Evolutionary conservation across 1,284 basidiomycete genomes (phyloP).

Genomic region (Caloboletus inedulis): DNA sequence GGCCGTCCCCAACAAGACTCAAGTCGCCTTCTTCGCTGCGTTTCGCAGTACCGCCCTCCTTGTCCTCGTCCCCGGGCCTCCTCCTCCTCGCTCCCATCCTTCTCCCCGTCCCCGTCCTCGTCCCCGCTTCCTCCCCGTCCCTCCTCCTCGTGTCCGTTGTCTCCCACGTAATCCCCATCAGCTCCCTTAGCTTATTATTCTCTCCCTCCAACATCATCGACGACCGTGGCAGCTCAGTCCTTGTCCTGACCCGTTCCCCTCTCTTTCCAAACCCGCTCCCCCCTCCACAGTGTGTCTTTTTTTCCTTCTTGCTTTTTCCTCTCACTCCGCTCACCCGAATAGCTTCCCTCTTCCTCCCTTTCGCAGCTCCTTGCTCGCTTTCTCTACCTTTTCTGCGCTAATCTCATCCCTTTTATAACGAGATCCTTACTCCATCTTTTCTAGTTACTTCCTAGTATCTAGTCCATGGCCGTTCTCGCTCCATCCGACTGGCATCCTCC

Average conservation of each 20-base stretch:
- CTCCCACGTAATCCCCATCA: not conserved
- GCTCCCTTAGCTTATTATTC: no score
- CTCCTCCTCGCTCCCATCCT: no score
- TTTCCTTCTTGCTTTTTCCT: not conserved
- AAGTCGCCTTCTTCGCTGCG: not conserved
- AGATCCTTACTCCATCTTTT: conserved; percentile 1
- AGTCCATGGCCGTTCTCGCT: conserved; percentile 73
- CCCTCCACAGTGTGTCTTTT: not conserved
- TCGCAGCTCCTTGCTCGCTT: not conserved
- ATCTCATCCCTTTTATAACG: conserved; percentile 9
- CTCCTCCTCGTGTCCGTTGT: not conserved
- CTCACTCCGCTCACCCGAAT: not conserved
- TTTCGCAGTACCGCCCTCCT: not conserved
- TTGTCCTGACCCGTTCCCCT: conserved; percentile 4
- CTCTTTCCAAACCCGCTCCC: not conserved
- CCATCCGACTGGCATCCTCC: conserved; percentile 67
- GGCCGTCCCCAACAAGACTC: not conserved
- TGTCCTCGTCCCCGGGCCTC: not conserved
- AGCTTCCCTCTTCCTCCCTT: not conserved
- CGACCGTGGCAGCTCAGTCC: conserved; percentile 4
- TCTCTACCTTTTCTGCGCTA: not conserved
- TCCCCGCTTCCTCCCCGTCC: not conserved
- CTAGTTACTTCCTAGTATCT: not conserved
- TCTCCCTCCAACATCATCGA: not conserved
- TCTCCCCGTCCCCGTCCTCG: not conserved